A percentile compares a stretch with the other conserved stretches of the same genome.
Conservation (phyloP, 2,329 filamentous ascomycete genomes). For the Pezicula neosporulosa region DNA sequence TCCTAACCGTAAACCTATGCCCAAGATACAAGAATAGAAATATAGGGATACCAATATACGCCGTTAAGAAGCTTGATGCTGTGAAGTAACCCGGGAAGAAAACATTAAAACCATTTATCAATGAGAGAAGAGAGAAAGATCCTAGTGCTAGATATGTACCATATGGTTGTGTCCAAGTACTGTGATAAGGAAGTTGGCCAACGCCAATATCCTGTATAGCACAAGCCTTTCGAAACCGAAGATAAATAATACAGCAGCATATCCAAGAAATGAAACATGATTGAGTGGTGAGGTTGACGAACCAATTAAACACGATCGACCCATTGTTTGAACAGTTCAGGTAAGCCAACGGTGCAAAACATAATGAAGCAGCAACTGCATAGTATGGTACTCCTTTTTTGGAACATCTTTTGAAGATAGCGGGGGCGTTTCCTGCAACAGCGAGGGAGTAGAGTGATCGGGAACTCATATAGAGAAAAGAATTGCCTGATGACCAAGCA, state of each 20-base stretch:
- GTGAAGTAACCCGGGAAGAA: constrained; percentile 67
- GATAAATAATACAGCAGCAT: constrained; percentile 52
- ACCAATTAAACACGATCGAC: constrained; percentile 65
- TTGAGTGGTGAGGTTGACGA: constrained; percentile 64
- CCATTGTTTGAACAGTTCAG: constrained; percentile 63
- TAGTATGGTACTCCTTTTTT: constrained; percentile 57
- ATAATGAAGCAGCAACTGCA: constrained; percentile 50
- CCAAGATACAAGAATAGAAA: constrained; percentile 58
- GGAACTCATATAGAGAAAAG: constrained; percentile 61
- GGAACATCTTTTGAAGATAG: constrained; percentile 54
- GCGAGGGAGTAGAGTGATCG: constrained; percentile 68
- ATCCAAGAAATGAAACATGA: constrained; percentile 59
- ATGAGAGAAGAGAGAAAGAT: constrained; percentile 56
- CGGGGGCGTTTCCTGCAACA: constrained; percentile 60
- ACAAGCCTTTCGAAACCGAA: constrained; percentile 58
- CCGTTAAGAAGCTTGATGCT: constrained; percentile 58
- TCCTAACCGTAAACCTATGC: constrained; percentile 52
- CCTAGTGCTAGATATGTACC: constrained; percentile 58
- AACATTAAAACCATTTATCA: constrained; percentile 74
- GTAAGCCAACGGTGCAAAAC: constrained; percentile 51
- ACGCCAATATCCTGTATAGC: constrained; percentile 41
- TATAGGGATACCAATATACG: constrained; percentile 59
- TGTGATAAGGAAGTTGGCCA: constrained; percentile 47
- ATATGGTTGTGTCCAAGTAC: constrained; percentile 54
- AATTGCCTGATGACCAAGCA: constrained; percentile 59